phyloP scores from a whole-genome alignment of 768 basidiomycete genomes.

The Clavaria fumosa region DNA sequence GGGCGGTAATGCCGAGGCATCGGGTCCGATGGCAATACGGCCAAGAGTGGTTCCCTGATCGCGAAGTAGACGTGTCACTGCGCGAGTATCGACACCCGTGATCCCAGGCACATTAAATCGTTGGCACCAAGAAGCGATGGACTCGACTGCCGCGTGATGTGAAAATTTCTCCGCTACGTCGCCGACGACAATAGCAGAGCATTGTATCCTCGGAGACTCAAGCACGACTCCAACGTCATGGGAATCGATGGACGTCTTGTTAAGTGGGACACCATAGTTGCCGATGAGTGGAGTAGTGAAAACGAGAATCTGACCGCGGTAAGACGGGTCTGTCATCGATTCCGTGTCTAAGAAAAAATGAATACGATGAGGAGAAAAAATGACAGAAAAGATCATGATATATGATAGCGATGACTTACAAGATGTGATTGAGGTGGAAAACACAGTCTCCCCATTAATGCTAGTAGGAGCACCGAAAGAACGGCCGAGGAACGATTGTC shows the following conservation, averaged over 20 bases:
- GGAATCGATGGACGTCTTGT: constrained; percentile 53
- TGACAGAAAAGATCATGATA: constrained; percentile 1
- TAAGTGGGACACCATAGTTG: constrained; percentile 91
- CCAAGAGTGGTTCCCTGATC: constrained; percentile 97
- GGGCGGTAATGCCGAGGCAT: constrained; percentile 46
- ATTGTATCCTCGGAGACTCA: constrained; percentile 83
- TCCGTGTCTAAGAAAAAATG: constrained; percentile 64
- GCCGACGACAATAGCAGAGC: constrained; percentile 82
- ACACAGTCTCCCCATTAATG: constrained; percentile 93
- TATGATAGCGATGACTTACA: constrained; percentile 36
- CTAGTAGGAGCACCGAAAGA: constrained; percentile 83
- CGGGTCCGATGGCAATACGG: constrained; percentile 69
- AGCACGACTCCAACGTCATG: constrained; percentile 77
- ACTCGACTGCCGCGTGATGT: constrained; percentile 89
- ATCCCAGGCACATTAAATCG: constrained; percentile 84
- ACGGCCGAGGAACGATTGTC: constrained; percentile 80
- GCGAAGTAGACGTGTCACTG: constrained; percentile 83
- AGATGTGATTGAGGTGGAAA: constrained; percentile 96
- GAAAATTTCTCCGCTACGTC: constrained; percentile 93
- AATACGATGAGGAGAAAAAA: constrained; percentile 2
- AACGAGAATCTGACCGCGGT: constrained; percentile 94
- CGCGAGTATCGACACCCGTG: constrained; percentile 95
- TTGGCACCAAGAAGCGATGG: constrained; percentile 83
- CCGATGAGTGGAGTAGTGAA: constrained; percentile 98
- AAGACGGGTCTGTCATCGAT: constrained; percentile 99